A percentile compares a stretch with the other conserved stretches of the same genome.
These are phyloP conservation scores for Cladorrhinum samala DNA, from an alignment of 495 filamentous ascomycete species.

Conservation along the genomic window DNA sequence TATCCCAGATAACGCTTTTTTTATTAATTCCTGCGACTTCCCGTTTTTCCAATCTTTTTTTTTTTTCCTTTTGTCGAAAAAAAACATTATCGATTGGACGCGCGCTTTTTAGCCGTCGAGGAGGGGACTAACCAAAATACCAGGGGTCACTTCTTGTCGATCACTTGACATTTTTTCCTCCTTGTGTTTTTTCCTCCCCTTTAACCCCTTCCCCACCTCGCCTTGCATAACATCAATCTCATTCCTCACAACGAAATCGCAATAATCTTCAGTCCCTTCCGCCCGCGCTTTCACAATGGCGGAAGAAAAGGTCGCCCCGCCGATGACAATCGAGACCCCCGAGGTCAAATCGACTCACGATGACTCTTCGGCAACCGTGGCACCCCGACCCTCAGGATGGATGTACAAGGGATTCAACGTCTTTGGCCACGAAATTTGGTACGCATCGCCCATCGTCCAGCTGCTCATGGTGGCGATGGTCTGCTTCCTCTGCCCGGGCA, in stretches of 20 bases:
- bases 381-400: constrained; percentile 47
- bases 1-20: too few relatives aligned
- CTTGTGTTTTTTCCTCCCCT: too few relatives aligned
- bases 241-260: too few relatives aligned
- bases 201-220: too few relatives aligned
- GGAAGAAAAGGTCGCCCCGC: neutral
- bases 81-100: neutral
- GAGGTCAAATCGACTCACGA: neutral
- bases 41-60: neutral
- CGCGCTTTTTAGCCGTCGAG: neutral
- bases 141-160: too few relatives aligned
- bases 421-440: constrained; percentile 54
- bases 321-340: too few relatives aligned
- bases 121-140: too few relatives aligned
- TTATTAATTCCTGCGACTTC: neutral
- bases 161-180: neutral
- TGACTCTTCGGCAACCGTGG: neutral
- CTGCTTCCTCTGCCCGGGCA: constrained; percentile 85
- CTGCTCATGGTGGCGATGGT: constrained; percentile 72
- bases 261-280: too few relatives aligned
- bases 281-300: too few relatives aligned
- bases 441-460: constrained; percentile 70
- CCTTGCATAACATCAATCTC: too few relatives aligned
- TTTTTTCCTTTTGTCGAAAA: neutral
- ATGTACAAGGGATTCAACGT: constrained; percentile 63